Conservation (phyloP, 73 alveolate genomes). For the Uronychia binucleata region DNA sequence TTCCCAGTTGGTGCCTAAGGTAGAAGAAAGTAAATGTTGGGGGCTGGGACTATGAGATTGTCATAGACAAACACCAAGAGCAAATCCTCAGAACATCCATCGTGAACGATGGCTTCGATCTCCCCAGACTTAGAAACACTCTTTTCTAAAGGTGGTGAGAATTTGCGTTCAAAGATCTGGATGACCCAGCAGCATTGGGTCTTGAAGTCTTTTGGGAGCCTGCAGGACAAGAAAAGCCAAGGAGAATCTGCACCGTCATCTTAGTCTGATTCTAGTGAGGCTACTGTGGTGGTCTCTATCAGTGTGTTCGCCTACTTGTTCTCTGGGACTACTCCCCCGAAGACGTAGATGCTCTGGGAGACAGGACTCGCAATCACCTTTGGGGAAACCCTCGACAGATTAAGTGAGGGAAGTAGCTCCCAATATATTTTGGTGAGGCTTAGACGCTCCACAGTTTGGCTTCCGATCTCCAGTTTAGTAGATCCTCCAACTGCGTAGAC, state of each 20-base stretch:
- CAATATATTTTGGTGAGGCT: neutral
- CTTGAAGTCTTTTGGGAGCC: neutral
- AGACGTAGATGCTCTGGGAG: neutral
- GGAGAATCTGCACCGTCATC: neutral
- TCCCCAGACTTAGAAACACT: neutral
- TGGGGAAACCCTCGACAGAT: neutral
- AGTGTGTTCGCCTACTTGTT: neutral
- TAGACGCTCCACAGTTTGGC: neutral
- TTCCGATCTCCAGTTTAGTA: neutral
- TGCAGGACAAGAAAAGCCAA: neutral
- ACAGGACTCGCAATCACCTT: neutral
- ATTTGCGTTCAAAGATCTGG: neutral
- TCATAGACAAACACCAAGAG: neutral
- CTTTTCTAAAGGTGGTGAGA: neutral
- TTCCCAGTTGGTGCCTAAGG: too few species aligned
- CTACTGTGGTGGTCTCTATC: neutral
- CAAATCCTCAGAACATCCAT: neutral
- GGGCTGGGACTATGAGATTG: neutral
- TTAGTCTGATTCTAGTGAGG: too few species aligned
- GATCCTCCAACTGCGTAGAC: neutral
- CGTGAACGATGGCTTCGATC: neutral
- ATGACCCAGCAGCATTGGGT: neutral
- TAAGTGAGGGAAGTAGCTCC: neutral
- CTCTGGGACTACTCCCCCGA: neutral
- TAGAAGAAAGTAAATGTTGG: neutral